Percentiles rank a stretch among this genome's conserved stretches.
Evolutionary conservation across 2,329 filamentous ascomycete species (phyloP).

Genomic region (Clonostachys byssicola): DNA sequence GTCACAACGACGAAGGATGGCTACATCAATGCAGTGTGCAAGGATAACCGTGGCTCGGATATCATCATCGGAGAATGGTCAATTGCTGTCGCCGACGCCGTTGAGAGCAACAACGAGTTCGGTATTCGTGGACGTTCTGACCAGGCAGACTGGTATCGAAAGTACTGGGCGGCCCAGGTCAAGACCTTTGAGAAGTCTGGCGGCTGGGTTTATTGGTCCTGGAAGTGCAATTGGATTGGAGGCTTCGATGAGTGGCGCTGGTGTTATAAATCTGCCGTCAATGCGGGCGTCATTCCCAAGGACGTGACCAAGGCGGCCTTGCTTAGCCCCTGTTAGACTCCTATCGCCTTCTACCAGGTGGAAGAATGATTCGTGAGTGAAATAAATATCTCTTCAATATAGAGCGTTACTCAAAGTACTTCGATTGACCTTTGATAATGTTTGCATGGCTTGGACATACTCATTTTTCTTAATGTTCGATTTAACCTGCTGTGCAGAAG

Average conservation of each 20-base stretch:
- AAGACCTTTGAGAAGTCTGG: constrained; percentile 48
- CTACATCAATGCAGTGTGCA: constrained; percentile 48
- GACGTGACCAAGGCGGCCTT: constrained; percentile 11
- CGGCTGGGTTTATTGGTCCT: constrained; percentile 59
- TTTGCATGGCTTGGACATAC: no score
- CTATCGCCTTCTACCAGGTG: no score
- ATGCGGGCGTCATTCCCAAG: constrained; percentile 15
- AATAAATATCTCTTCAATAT: no score
- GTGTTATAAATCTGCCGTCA: constrained; percentile 32
- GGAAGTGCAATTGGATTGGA: constrained; percentile 38
- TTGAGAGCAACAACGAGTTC: constrained; percentile 32
- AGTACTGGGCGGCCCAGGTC: constrained; percentile 54
- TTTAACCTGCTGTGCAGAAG: no score
- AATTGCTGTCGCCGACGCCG: constrained; percentile 40
- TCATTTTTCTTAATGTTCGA: no score
- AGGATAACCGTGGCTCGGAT: constrained; percentile 34
- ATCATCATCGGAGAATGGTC: constrained; percentile 57
- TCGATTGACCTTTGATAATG: no score
- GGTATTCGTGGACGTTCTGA: constrained; percentile 23
- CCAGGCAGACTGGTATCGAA: constrained; percentile 45
- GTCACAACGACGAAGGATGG: constrained; percentile 21
- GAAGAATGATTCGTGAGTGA: no score
- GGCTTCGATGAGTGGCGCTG: constrained; percentile 42
- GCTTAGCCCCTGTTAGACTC: constrained; percentile 4
- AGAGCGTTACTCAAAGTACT: no score